Percentiles rank a stretch among this genome's conserved stretches.
Conservation (phyloP, 495 filamentous ascomycete genomes). For the Amphirosellinia nigrospora region DNA sequence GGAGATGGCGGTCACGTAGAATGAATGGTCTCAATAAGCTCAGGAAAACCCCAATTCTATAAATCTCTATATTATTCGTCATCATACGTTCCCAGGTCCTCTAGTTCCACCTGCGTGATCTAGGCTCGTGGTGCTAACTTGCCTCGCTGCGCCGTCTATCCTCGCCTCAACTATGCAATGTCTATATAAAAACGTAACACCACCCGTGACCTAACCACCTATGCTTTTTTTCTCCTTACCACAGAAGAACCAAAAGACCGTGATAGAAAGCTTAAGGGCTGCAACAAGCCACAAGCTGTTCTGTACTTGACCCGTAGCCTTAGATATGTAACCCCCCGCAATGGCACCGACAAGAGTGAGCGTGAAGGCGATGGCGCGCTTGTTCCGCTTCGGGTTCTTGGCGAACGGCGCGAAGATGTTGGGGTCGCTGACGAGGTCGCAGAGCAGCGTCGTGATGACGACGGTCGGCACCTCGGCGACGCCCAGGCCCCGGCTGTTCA, state of each 20-base stretch:
- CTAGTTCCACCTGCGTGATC: too few relatives aligned
- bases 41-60: neutral
- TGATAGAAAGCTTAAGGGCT: constrained; percentile 32
- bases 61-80: neutral
- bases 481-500: constrained; percentile 65
- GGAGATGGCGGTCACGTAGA: neutral
- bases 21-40: neutral
- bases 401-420: constrained; percentile 51
- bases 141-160: neutral
- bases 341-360: constrained; percentile 66
- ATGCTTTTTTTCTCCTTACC: constrained; percentile 24
- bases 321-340: constrained; percentile 64
- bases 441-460: constrained; percentile 74
- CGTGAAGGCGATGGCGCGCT: constrained; percentile 63
- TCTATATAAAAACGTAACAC: neutral
- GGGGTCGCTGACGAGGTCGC: constrained; percentile 69
- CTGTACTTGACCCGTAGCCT: constrained; percentile 35
- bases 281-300: constrained; percentile 39
- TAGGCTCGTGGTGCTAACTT: neutral
- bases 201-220: neutral
- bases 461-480: constrained; percentile 75
- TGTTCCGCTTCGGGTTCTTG: constrained; percentile 68
- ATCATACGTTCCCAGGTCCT: neutral
- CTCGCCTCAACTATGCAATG: neutral
- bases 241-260: constrained; percentile 30